These are phyloP conservation scores for Leccinum imitatum DNA, from an alignment of 768 basidiomycete species.

Conservation along the genomic window DNA sequence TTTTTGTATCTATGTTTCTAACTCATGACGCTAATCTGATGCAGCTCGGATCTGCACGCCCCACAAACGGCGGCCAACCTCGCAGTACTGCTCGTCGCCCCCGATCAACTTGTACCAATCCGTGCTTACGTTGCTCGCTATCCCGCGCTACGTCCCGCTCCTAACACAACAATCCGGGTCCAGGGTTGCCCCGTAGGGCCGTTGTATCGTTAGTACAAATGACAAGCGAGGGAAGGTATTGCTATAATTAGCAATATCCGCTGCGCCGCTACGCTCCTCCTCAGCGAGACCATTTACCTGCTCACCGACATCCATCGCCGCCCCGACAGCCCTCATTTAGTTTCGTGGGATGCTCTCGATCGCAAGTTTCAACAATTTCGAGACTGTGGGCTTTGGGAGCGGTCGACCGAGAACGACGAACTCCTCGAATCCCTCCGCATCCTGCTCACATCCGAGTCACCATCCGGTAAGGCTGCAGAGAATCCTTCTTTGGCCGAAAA, in stretches of 20 bases:
- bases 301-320: conserved; percentile 23
- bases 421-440: conserved; percentile 28
- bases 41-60: no score
- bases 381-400: conserved; percentile 27
- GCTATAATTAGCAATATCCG: background rate
- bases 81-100: no score
- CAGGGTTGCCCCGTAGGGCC: no score
- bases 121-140: no score
- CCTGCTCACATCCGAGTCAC: conserved; percentile 11
- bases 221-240: no score
- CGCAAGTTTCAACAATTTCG: conserved; percentile 23
- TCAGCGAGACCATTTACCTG: conserved; percentile 21
- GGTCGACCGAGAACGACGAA: conserved; percentile 25
- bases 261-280: conserved; percentile 12
- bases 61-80: no score
- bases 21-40: no score
- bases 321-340: conserved; percentile 15
- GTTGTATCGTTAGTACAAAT: no score
- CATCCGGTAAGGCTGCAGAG: background rate
- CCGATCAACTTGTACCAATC: no score
- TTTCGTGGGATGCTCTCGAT: conserved; percentile 27
- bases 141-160: no score
- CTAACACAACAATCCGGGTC: no score
- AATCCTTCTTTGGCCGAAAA: conserved; percentile 1
- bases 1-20: no score